phyloP scores from a whole-genome alignment of 2,329 filamentous ascomycete genomes.

The Pseudogymnoascus sp. region DNA sequence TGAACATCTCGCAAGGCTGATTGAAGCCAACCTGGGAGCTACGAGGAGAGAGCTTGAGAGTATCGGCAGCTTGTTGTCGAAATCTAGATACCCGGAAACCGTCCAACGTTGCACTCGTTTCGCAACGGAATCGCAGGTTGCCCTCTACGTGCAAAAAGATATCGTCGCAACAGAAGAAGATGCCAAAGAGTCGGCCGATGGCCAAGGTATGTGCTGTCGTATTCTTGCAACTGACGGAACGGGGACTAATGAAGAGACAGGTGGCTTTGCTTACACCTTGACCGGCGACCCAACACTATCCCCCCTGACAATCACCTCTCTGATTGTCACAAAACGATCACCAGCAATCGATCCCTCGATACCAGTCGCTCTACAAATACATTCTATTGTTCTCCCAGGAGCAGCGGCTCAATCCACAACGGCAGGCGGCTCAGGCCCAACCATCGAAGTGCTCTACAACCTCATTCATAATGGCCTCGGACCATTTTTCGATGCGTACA shows the following conservation, averaged over 20 bases:
- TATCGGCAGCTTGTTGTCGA: conserved; percentile 73
- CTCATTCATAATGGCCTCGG: conserved; percentile 84
- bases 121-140: conserved; percentile 77
- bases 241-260: conserved; percentile 22
- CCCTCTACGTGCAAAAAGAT: conserved; percentile 88
- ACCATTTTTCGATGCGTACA: conserved; percentile 96
- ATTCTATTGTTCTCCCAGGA: conserved; percentile 86
- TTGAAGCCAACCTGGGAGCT: conserved; percentile 67
- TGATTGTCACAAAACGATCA: conserved; percentile 84
- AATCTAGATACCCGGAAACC: conserved; percentile 65
- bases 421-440: conserved; percentile 60
- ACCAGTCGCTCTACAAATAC: conserved; percentile 79
- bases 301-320: conserved; percentile 71
- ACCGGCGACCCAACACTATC: conserved; percentile 74
- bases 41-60: conserved; percentile 70
- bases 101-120: conserved; percentile 82
- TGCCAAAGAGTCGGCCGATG: conserved; percentile 24
- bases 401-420: conserved; percentile 61
- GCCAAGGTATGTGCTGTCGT: conserved; percentile 31
- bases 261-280: conserved; percentile 56
- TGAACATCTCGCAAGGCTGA: conserved; percentile 62
- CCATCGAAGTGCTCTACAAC: conserved; percentile 79
- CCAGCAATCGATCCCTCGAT: conserved; percentile 76
- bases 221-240: not conserved
- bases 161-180: conserved; percentile 32